Base-by-base conservation (phyloP, 257 asterid species). In the Anisodus tanguticus region DNA sequence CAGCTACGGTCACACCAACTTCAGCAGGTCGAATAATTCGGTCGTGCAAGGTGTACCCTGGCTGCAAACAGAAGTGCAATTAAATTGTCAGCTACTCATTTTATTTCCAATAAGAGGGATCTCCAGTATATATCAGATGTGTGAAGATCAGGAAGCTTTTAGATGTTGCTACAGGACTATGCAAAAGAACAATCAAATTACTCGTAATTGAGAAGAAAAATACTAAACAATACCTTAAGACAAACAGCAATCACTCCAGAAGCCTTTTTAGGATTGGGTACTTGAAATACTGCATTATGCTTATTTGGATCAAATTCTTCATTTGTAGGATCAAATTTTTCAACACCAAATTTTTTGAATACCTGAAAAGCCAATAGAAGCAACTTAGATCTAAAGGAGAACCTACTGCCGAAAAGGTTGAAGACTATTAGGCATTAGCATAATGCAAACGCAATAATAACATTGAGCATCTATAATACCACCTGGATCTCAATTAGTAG, bases 221-320 rank as follows among this genome's bases (percentile, higher is more conserved):
- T 53, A 54, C 16, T 53, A 31, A 26, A 53, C 59, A 49, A 66
- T 90, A 97, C 99, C 99, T 97, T 97, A 5, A 97, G 90, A 85
- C 95, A 98, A 84, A 89, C 93, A 76, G 94, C 98, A 81, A 97
- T 93, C 54, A 85, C 91, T 57, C 88, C 93, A 0, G 95, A 93
- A 71, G 98, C 95, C 89, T 97, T 97, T 62, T 97, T 88, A 89
- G 97, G 91, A 85, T 93, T 97, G 7, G 99, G 98, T 78, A 94
- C 97, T 86, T 97, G 98, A 87, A 95, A 97, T 78, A 93, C 95
- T 4, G 99, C 99, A 35, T 90, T 93, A 59, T 95, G 98, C 92
- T 97, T 91, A 89, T 95, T 93, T 35, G 98, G 99, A 69, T 97
- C 97, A 82, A 97, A 97, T 88, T 93, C 97, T 86, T 97, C 98